Evolutionary conservation across 2,329 filamentous ascomycete genomes (phyloP), one percentile per base, ranked within the genome.

Genomic region (Lithohypha guttulata): DNA sequence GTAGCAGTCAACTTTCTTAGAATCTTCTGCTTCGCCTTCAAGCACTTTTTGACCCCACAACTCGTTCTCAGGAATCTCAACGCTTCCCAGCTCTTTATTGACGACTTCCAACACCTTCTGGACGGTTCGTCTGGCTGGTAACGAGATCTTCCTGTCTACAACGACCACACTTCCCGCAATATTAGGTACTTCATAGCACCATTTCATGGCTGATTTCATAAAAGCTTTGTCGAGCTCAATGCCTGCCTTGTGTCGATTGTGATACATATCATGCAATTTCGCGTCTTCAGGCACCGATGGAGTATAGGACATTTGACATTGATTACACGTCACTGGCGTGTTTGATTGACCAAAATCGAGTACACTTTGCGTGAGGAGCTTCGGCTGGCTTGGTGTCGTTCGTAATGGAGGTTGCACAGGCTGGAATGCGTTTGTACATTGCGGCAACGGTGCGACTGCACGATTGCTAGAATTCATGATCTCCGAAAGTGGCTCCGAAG

Each of bases 221-320:
- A 77, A 73, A 13, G 67, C 63, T 54, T 72, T 76, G 13, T 70
- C 69, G 23, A 79, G 62, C 47, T 79, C 73, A 14, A 79, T 68
- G 2, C 77, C 77, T 17, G 71, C 69, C 2, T 68, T 61, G 48
- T 76, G 73, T 59, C 73, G 71, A 23, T 71, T 69, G 53, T 81
- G 77, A 48, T 75, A 81, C 46, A 74, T 76, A 47, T 71, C 70
- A 53, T 81, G 77, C 39, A 81, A 52, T 5, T 67, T 68, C n/a
- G 65, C 62, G 49, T 81, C 77, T 50, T 79, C 75, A 5, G 63
- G 58, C 34, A 71, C 71, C 0, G 75, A 78, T 3, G 75, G 71
- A 22, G 75, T 67, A 49, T 80, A 81, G 38, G 77, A 73, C 77
- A 81, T 81, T 1, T 73, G 72, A 50, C 77, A 81, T 2, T 61